phyloP scores from a whole-genome alignment of 176 grass and related monocot species.

The Oryza brachyantha region DNA sequence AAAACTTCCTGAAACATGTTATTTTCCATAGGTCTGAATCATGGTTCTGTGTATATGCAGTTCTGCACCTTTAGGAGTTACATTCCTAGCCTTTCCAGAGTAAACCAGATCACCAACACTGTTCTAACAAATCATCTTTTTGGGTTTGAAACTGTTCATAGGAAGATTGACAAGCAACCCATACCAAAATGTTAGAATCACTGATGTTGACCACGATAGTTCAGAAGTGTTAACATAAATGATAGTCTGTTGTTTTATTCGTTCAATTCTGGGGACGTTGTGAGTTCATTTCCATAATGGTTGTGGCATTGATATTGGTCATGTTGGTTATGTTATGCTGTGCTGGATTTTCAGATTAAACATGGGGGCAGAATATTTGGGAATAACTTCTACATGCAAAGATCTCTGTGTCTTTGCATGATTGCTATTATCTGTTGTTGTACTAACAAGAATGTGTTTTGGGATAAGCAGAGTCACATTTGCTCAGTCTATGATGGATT shows the following conservation, averaged over 20 bases:
- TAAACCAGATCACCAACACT: not conserved
- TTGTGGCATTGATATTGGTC: not conserved
- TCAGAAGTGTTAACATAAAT: not conserved
- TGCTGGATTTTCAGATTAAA: not conserved
- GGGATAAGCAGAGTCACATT: not conserved
- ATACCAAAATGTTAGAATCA: not conserved
- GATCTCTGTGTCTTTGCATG: not conserved
- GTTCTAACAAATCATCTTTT: not conserved
- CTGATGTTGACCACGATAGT: not conserved
- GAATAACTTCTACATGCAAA: not conserved
- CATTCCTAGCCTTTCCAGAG: not conserved
- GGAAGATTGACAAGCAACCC: not conserved
- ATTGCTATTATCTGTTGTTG: not conserved
- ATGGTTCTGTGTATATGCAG: not conserved
- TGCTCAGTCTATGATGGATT: not conserved
- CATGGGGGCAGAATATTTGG: not conserved
- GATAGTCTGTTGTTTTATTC: not conserved
- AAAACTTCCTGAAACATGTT: not conserved
- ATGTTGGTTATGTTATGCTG: not conserved
- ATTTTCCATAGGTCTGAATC: not conserved
- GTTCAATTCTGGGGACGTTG: not conserved
- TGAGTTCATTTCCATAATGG: slow-evolving; percentile 2
- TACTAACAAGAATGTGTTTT: not conserved
- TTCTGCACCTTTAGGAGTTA: not conserved
- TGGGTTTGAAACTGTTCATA: not conserved